Base-by-base conservation (phyloP, 2,329 filamentous ascomycete genomes). In the Grosmannia clavigera region DNA sequence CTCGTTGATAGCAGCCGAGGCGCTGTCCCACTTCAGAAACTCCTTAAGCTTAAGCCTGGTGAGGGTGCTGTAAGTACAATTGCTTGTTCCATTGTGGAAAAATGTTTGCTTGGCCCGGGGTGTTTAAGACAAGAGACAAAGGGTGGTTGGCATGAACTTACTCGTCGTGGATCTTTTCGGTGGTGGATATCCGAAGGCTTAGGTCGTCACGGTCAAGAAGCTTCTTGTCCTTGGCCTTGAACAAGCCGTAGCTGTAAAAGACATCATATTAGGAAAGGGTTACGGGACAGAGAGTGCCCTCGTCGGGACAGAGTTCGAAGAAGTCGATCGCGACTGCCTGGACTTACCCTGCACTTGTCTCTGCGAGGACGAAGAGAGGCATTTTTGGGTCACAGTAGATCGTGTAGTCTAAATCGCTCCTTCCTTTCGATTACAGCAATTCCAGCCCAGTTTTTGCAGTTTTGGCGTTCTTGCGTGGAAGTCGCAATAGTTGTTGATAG, bases 181-280 rank as follows among this genome's bases (percentile, higher is more conserved):
- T 85, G 62, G 87, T 87, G 66, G 85, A 82, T 63, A 91, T 81
- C 72, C 94, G 65, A 7, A 58, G 85, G 64, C 84, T 81, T 64
- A 95, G 76, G 70, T 92, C 85, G 75, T 92, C 87, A 70, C 88
- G 86, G 75, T 95, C 94, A 66, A 99, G 81, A 62, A 97, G 83
- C 81, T 97, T 97, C 84, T 96, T 97, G 82, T 97, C 92, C 74
- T 92, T 90, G 68, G 92, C 88, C 82, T 99, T 97, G 80, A 99
- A 91, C 74, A 99, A 84, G 75, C 92, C 94, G 79, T 97, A 97
- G 74, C 94, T 95, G 68, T 67, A 65, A 61, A 64, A 7, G 48
- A 95, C 68, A 58, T 56, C 48, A 48, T 58, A 38, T 57, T 55
- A 56, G 48, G 14, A 58, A 60, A 14, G 56, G 16, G 14, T n/a